Base-by-base conservation (phyloP, 192 early-diverging fungal genomes). In the Chytriomyces sp. region DNA sequence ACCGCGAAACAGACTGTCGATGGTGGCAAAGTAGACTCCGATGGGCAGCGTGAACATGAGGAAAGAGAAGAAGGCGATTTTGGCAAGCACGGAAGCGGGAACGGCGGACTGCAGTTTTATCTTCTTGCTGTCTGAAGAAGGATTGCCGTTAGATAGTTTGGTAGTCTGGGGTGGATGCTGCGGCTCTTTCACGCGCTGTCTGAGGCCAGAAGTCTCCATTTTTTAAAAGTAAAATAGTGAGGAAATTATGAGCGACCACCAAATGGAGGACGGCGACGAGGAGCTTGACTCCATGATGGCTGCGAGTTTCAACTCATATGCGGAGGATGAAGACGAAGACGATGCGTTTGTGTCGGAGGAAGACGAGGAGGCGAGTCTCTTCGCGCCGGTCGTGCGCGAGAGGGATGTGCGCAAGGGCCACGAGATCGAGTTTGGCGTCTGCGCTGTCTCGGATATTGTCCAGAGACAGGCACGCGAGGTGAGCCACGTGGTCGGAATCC, bases 401-500 rank as follows among this genome's bases (percentile, higher is more conserved):
- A 82, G 82, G 55, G 83, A 88, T 62, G 73, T 81, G 14, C 44
- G 44, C 14, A 49, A 49, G 44, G 44, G 44, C 44, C 63, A 62
- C 36, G 36, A 62, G 60, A 19, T 14, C 60, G 3, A 19, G 26
- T n/a, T 17, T 25, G 1, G 26, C 2, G 8, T 30, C 56, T 32
- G 56, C 1, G 82, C 85, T n/a, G 75, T 79, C 6, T 37, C 71
- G 26, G 89, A 90, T 26, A 90, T 94, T 34, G 52, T 84, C 22
- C 73, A 66, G 14, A 82, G 84, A 55, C 94, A 95, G 64, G 74
- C 77, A 4, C 72, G 76, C 52, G 92, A 93, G 75, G 82, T 91
- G 25, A 75, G 54, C 54, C 91, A 94, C 58, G 93, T 96, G 5
- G 73, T 87, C 12, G 81, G 80, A n/a, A 89, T 96, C 59, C 79